Evolutionary conservation across 768 basidiomycete genomes (phyloP), one percentile per base, ranked within the genome.

Genomic region (Auricularia auricula-judae): DNA sequence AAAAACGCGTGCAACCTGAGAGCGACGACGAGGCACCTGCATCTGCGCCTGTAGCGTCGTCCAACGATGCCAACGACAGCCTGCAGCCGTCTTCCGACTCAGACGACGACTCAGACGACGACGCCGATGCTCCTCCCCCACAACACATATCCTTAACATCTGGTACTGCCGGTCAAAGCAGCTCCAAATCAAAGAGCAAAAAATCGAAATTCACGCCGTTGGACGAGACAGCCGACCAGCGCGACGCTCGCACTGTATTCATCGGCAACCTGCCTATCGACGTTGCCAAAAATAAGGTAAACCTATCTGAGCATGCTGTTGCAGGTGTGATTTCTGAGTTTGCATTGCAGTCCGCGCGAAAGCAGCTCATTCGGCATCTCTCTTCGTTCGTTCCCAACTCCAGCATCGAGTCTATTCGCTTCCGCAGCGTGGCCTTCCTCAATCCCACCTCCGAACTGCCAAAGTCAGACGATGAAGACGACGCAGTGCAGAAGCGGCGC

Each of bases 341-440:
- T 33, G 64, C 62, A 62, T 51, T 47, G 3, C 68, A 97, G 93
- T 80, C 88, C 10, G 71, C 85, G 21, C 82, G 85, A 68, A 93
- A 93, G 72, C 83, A 86, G 67, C 78, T 98, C 35, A 85, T 85
- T 66, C 81, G 83, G 34, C 90, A 95, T 72, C 81, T 98, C 66
- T 78, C 93, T 29, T 76, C 86, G 1, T 81, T 84, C 66, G 80
- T 91, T 14, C 86, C 90, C 3, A 75, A 80, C 0, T 85, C 91
- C 62, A 92, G 89, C 77, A 87, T 97, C 67, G 96, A 98, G 71
- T 94, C 93, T 3, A 82, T 86, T 33, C 91, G 96, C 53, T 97
- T 96, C 80, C 91, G 96, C 62, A 97, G 94, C 16, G 82, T 97
- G 61, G 87, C 94, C 1, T 98, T 98, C 78, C 86, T 90, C 67